phyloP scores from a whole-genome alignment of 2,329 filamentous ascomycete genomes.

The Xylariomycetidae sp. region DNA sequence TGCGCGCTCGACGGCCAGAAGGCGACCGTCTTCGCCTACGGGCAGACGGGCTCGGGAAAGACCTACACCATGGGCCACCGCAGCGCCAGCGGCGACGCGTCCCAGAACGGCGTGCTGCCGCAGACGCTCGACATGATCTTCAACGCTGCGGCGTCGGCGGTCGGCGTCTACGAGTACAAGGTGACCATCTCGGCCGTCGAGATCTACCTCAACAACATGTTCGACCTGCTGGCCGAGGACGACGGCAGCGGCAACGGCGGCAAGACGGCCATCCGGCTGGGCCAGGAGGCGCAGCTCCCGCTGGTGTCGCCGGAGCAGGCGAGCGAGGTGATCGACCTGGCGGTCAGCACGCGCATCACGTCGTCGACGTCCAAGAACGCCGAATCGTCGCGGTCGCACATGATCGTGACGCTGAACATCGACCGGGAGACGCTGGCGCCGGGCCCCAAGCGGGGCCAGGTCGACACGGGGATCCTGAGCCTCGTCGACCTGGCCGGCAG shows the following conservation, averaged over 20 bases:
- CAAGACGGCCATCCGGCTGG: conserved; percentile 86
- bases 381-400: conserved; percentile 84
- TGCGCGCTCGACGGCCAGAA: conserved; percentile 94
- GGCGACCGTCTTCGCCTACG: conserved; percentile 97
- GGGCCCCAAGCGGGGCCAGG: conserved; percentile 66
- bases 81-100: neutral
- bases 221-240: conserved; percentile 63
- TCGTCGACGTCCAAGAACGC: conserved; percentile 92
- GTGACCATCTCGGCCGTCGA: conserved; percentile 93
- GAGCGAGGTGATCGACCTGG: conserved; percentile 71
- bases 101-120: conserved; percentile 85
- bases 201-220: conserved; percentile 92
- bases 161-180: conserved; percentile 70
- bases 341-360: conserved; percentile 77
- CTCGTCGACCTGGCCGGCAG: conserved; percentile 90
- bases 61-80: conserved; percentile 69
- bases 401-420: conserved; percentile 64
- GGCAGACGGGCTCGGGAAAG: conserved; percentile 94
- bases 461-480: conserved; percentile 86
- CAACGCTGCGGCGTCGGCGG: conserved; percentile 72
- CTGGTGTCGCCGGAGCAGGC: conserved; percentile 75
- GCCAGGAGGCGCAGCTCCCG: conserved; percentile 34
- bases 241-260: conserved; percentile 64
- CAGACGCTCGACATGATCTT: conserved; percentile 88
- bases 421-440: conserved; percentile 30